These are phyloP conservation scores for Alternaria brassicae DNA, from an alignment of 2,329 filamentous ascomycete species.

Conservation along the genomic window DNA sequence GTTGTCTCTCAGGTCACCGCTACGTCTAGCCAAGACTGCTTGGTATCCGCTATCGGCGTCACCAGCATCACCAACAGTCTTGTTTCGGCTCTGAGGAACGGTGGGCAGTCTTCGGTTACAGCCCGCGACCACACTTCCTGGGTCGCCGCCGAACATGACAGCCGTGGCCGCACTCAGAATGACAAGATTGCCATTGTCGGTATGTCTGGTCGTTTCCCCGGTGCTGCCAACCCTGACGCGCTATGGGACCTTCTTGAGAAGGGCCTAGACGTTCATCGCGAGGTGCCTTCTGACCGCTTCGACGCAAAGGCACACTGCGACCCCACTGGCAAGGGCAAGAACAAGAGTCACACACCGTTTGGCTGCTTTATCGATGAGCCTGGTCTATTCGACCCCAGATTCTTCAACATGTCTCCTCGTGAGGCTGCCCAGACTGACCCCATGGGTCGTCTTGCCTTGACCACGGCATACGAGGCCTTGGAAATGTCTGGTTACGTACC, in stretches of 20 bases:
- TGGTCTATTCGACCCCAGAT: conserved; percentile 79
- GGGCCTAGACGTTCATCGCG: conserved; percentile 75
- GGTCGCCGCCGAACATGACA: conserved; percentile 40
- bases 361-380: conserved; percentile 80
- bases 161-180: conserved; percentile 58
- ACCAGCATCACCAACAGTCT: conserved; percentile 63
- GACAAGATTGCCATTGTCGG: conserved; percentile 86
- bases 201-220: conserved; percentile 79
- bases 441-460: conserved; percentile 77
- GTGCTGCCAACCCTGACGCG: conserved; percentile 72
- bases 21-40: conserved; percentile 51
- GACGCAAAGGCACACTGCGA: conserved; percentile 75
- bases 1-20: conserved; percentile 56
- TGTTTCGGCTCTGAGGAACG: conserved; percentile 61
- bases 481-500: conserved; percentile 82
- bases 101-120: conserved; percentile 54
- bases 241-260: conserved; percentile 79
- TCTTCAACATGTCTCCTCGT: conserved; percentile 86
- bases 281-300: conserved; percentile 74
- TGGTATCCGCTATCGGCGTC: conserved; percentile 59
- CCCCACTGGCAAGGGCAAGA: conserved; percentile 73
- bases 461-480: conserved; percentile 80
- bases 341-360: conserved; percentile 78
- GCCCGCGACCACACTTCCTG: conserved; percentile 57
- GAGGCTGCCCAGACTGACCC: conserved; percentile 83